phyloP scores from a whole-genome alignment of 2,329 filamentous ascomycete species.

The Aspergillus flavus region DNA sequence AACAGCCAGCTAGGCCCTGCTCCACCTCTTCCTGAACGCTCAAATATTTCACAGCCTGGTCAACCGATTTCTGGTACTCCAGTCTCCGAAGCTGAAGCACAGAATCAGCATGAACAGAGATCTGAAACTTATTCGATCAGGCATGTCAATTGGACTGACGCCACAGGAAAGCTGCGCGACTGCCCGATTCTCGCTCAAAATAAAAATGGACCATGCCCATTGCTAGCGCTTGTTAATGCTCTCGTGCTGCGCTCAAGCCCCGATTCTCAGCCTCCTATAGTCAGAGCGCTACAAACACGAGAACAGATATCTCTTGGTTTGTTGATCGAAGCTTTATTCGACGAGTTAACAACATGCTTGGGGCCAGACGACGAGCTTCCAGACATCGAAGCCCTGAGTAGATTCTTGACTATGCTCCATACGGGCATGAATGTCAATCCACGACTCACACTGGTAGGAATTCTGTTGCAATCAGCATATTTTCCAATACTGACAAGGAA shows the following conservation, averaged over 20 bases:
- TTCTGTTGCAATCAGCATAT: not conserved
- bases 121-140: slow-evolving; percentile 91
- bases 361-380: slow-evolving; percentile 71
- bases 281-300: slow-evolving; percentile 74
- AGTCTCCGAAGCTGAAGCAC: slow-evolving; percentile 34
- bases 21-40: slow-evolving; percentile 16
- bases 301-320: slow-evolving; percentile 88
- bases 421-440: slow-evolving; percentile 99
- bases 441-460: slow-evolving; percentile 68
- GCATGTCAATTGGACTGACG: slow-evolving; percentile 83
- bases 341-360: slow-evolving; percentile 83
- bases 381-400: slow-evolving; percentile 84
- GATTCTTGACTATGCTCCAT: slow-evolving; percentile 83
- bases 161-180: slow-evolving; percentile 64
- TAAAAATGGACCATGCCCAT: slow-evolving; percentile 88
- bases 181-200: slow-evolving; percentile 92
- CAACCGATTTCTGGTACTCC: slow-evolving; percentile 13
- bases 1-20: slow-evolving; percentile 4
- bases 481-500: slow-evolving; percentile 41
- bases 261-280: slow-evolving; percentile 67
- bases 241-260: slow-evolving; percentile 79
- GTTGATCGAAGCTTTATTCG: slow-evolving; percentile 85
- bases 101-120: slow-evolving; percentile 48
- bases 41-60: slow-evolving; percentile 3
- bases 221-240: slow-evolving; percentile 91